Evolutionary conservation across 2,329 filamentous ascomycete species (phyloP), one percentile per base, ranked within the genome.

Genomic region (Penicillium paneum): DNA sequence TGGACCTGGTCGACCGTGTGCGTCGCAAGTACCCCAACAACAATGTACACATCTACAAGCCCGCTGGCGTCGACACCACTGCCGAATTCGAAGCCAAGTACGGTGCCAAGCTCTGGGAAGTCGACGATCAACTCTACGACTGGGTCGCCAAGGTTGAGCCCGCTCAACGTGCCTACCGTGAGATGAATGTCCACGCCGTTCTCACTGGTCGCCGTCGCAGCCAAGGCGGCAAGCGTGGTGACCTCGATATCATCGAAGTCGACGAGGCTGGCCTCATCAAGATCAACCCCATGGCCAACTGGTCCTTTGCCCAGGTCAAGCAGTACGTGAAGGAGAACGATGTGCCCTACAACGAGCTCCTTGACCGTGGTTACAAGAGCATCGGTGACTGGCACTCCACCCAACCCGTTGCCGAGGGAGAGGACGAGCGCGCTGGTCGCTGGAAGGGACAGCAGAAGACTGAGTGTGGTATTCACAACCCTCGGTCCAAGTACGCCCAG

Each of bases 381-480:
- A 83, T 99, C 59, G 94, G 94, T 58, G 94, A 99, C 80, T 97
- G 92, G 90, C 94, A 99, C 81, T 96, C 91, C 47, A 99, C 94
- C 4, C 88, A 85, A 64, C 92, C 94, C 12, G 91, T 97, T 57
- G 85, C 82, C 60, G 91, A 93, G 55, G 90, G 90, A 62, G 94
- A 99, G 77, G 94, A 97, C 68, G 94, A 99, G 83, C 88, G 94
- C 48, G 89, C 94, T 8, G 94, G 94, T 55, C 87, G 94, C 64
- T 99, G 94, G 94, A 97, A 96, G 83, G 94, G 94, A 58, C 89
- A 91, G 74, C 79, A 82, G 68, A 99, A 99, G 87, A 95, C 91
- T 15, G 94, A 99, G 79, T 99, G 94, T 74, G 94, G 94, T 44
- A 97, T 99, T 70, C 94, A 99, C 84, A 97, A 97, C 81, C 95